Evolutionary conservation across 306 rosid genomes (phyloP).

Genomic region (Fragaria vesca): DNA sequence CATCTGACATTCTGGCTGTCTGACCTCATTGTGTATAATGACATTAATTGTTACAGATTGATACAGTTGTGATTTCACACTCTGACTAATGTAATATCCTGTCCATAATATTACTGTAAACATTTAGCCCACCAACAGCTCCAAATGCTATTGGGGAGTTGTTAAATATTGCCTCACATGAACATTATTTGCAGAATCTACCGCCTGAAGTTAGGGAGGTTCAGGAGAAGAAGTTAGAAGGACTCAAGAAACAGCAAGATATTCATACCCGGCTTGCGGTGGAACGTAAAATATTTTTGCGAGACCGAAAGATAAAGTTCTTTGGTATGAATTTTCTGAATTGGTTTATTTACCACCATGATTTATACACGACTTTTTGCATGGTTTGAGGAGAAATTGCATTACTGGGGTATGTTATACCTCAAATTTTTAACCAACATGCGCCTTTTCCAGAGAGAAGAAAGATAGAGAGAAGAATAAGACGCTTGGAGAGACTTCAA

Average conservation of each 20-base stretch:
- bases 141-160: background rate
- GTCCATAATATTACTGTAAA: background rate
- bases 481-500: constrained; percentile 84
- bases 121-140: background rate
- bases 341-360: background rate
- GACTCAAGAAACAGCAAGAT: constrained; percentile 87
- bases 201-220: constrained; percentile 70
- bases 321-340: constrained; percentile 46
- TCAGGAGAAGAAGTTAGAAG: constrained; percentile 77
- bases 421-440: constrained; percentile 11
- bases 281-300: constrained; percentile 78
- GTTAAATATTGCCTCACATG: constrained; percentile 13
- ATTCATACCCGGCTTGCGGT: constrained; percentile 79
- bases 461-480: constrained; percentile 80
- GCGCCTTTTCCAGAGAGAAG: constrained; percentile 64
- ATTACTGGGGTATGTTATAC: background rate
- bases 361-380: background rate
- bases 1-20: background rate
- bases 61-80: background rate
- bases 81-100: background rate
- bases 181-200: constrained; percentile 41
- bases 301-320: constrained; percentile 86
- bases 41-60: background rate
- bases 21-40: background rate
- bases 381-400: background rate